A percentile compares a stretch with the other conserved stretches of the same genome.
Evolutionary conservation across 148 eudicot species (phyloP).

Genomic region (Bassia scoparia): DNA sequence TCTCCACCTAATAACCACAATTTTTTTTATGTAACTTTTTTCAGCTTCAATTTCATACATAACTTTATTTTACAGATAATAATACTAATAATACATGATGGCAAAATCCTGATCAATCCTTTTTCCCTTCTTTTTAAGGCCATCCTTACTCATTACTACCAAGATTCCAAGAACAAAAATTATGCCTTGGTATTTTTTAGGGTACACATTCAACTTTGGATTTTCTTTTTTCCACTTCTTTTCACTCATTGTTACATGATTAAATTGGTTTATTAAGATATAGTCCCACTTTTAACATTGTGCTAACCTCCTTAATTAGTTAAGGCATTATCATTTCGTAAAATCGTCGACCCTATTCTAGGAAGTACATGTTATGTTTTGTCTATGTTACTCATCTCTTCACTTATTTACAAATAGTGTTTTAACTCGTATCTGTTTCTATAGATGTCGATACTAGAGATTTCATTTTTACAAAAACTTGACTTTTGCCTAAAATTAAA

Average conservation of each 20-base stretch:
- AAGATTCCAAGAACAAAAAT: background rate
- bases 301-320: background rate
- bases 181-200: background rate
- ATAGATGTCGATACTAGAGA: too few species aligned
- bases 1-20: slow-evolving; percentile 65
- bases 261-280: background rate
- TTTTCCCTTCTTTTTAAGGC: background rate
- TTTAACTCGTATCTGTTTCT: too few species aligned
- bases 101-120: background rate
- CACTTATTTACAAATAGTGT: too few species aligned
- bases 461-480: too few species aligned
- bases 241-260: background rate
- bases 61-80: background rate
- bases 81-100: too few species aligned
- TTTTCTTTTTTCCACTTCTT: background rate
- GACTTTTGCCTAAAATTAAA: too few species aligned
- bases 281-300: background rate
- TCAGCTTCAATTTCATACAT: slow-evolving; percentile 6
- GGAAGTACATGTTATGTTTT: too few species aligned
- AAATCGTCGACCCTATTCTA: too few species aligned
- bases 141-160: too few species aligned
- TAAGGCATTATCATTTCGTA: too few species aligned
- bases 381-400: too few species aligned
- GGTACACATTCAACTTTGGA: background rate
- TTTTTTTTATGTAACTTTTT: background rate